phyloP scores from a whole-genome alignment of 2,329 filamentous ascomycete species.

The Fusarium tupiense region DNA sequence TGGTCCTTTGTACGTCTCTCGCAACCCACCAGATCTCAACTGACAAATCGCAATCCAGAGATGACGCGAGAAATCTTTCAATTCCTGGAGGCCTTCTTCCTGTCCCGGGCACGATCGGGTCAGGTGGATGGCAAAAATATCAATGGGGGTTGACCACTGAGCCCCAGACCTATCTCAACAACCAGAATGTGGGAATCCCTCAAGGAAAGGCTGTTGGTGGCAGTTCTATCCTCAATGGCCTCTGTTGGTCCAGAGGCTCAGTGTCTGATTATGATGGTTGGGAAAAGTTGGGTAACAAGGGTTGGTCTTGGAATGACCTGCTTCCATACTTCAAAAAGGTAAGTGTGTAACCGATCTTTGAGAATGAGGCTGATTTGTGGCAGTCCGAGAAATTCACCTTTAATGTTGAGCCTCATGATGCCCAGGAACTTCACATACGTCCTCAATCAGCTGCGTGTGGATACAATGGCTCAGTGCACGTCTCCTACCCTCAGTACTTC shows the following conservation, averaged over 20 bases:
- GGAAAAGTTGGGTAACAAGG: conserved; percentile 55
- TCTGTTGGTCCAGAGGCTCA: conserved; percentile 50
- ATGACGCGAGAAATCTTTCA: conserved; percentile 15
- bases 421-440: conserved; percentile 2
- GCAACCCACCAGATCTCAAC: not conserved
- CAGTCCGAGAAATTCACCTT: conserved; percentile 19
- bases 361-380: not conserved
- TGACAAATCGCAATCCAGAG: not conserved
- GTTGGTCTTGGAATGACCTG: conserved; percentile 51
- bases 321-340: conserved; percentile 57
- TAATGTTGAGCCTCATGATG: not conserved
- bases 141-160: conserved; percentile 43
- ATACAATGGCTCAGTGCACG: conserved; percentile 12
- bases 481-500: conserved; percentile 21
- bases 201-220: conserved; percentile 52
- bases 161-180: conserved; percentile 43
- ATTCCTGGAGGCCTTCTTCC: conserved; percentile 10
- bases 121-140: conserved; percentile 5
- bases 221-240: conserved; percentile 52
- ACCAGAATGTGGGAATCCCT: conserved; percentile 40
- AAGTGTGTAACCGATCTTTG: not conserved
- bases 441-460: conserved; percentile 1
- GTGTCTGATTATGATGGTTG: conserved; percentile 56
- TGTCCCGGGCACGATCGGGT: conserved; percentile 9
- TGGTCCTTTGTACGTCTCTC: not conserved